Evolutionary conservation across 73 alveolate species (phyloP).

Genomic region (Urostyla sp.): DNA sequence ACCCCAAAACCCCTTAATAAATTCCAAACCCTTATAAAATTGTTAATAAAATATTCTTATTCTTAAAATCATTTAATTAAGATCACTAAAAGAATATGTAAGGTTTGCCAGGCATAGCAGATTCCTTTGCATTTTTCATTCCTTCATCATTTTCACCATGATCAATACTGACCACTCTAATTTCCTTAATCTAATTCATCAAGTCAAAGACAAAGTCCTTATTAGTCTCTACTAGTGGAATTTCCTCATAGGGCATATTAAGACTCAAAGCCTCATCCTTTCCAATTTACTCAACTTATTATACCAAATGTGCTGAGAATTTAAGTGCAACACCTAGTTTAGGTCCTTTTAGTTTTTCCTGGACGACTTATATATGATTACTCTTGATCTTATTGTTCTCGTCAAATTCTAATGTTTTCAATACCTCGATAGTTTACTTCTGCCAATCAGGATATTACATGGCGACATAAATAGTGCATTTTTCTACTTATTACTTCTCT

Average conservation of each 20-base stretch:
- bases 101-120: conserved; percentile 83
- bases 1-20: neutral
- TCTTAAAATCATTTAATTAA: too few species aligned
- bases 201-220: conserved; percentile 57
- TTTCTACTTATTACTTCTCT: conserved; percentile 33
- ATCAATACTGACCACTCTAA: neutral
- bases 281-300: conserved; percentile 79
- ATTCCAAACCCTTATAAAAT: neutral
- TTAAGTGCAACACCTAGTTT: conserved; percentile 76
- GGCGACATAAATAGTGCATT: conserved; percentile 73
- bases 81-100: conserved; percentile 59
- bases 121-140: conserved; percentile 34
- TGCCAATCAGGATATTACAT: conserved; percentile 81
- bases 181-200: conserved; percentile 24
- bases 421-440: conserved; percentile 64
- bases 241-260: conserved; percentile 82
- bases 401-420: conserved; percentile 62
- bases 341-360: conserved; percentile 51
- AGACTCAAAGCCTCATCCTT: conserved; percentile 83
- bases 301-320: conserved; percentile 65
- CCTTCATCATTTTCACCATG: neutral
- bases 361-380: conserved; percentile 56
- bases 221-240: conserved; percentile 14
- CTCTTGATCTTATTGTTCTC: conserved; percentile 69
- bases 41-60: too few species aligned